A percentile compares a stretch with the other conserved stretches of the same genome.
Evolutionary conservation across 2,329 filamentous ascomycete species (phyloP).

Genomic region (Beauveria varroae): DNA sequence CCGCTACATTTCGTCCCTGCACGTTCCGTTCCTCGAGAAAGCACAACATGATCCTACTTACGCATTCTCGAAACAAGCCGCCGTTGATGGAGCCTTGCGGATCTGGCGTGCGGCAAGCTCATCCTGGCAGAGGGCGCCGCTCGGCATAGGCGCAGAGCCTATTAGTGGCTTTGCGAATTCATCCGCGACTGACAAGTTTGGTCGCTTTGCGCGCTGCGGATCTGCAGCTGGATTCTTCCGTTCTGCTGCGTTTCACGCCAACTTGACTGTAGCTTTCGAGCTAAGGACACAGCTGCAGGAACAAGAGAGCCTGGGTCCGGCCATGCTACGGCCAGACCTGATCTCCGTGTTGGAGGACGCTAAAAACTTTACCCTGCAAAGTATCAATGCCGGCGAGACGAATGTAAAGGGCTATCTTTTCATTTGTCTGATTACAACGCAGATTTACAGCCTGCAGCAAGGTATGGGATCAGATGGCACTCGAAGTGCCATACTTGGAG

Average conservation of each 20-base stretch:
- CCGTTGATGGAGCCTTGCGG: conserved; percentile 39
- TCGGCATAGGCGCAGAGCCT: background rate
- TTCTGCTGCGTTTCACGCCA: conserved; percentile 25
- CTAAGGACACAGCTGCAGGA: conserved; percentile 33
- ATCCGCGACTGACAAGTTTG: background rate
- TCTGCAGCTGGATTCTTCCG: conserved; percentile 35
- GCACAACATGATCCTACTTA: conserved; percentile 35
- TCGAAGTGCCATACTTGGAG: background rate
- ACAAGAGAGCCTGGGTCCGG: conserved; percentile 29
- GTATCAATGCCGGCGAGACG: conserved; percentile 41
- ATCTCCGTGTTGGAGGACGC: conserved; percentile 34
- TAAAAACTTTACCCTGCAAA: conserved; percentile 29
- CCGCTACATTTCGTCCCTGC: conserved; percentile 47
- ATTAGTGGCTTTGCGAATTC: conserved; percentile 4
- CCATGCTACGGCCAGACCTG: conserved; percentile 32
- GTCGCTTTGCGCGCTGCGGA: conserved; percentile 28
- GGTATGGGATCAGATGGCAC: background rate
- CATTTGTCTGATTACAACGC: background rate
- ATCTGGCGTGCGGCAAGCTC: conserved; percentile 34
- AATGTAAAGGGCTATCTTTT: conserved; percentile 48
- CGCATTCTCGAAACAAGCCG: conserved; percentile 42
- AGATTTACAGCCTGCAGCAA: background rate
- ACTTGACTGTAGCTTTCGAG: conserved; percentile 32
- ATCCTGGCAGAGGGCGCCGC: background rate
- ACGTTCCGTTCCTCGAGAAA: conserved; percentile 41